phyloP scores from a whole-genome alignment of 495 filamentous ascomycete species.

The Daldinia vernicosa region DNA sequence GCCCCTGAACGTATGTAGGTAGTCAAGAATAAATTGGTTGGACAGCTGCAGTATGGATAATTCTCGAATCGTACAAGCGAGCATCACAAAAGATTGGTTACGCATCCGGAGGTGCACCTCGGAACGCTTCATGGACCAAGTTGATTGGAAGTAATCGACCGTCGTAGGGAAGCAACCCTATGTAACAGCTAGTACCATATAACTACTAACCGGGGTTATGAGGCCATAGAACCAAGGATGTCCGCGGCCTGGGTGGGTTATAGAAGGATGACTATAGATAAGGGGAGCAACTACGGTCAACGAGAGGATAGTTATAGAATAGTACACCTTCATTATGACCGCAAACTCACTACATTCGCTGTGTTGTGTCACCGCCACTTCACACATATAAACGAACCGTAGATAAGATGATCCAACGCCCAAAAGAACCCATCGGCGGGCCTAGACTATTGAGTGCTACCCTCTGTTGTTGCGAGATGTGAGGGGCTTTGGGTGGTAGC shows the following conservation, averaged over 20 bases:
- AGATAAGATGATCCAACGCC: slow-evolving; percentile 17
- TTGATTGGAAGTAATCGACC: slow-evolving; percentile 11
- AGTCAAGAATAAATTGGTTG: slow-evolving; percentile 9
- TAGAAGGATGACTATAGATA: slow-evolving; percentile 32
- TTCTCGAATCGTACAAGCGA: slow-evolving; percentile 7
- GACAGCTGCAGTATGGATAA: slow-evolving; percentile 11
- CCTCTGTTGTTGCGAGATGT: slow-evolving; percentile 6
- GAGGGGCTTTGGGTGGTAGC: neutral
- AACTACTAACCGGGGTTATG: neutral
- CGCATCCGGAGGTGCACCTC: neutral
- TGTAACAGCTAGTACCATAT: slow-evolving; percentile 9
- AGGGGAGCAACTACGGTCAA: neutral
- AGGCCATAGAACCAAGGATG: slow-evolving; percentile 12
- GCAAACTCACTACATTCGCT: slow-evolving; percentile 3
- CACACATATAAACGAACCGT: neutral
- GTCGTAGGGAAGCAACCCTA: slow-evolving; percentile 22
- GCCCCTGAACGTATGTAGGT: neutral
- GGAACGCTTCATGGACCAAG: slow-evolving; percentile 2
- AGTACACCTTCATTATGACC: slow-evolving; percentile 8
- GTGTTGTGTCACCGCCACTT: slow-evolving; percentile 22
- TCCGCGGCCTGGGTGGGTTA: slow-evolving; percentile 25
- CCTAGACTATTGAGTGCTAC: slow-evolving; percentile 24
- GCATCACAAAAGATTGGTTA: neutral
- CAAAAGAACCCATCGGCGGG: neutral
- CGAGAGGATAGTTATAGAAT: slow-evolving; percentile 5